These are phyloP conservation scores for Eucalyptus microcorys DNA, from an alignment of 345 rosid genomes.

Conservation along the genomic window DNA sequence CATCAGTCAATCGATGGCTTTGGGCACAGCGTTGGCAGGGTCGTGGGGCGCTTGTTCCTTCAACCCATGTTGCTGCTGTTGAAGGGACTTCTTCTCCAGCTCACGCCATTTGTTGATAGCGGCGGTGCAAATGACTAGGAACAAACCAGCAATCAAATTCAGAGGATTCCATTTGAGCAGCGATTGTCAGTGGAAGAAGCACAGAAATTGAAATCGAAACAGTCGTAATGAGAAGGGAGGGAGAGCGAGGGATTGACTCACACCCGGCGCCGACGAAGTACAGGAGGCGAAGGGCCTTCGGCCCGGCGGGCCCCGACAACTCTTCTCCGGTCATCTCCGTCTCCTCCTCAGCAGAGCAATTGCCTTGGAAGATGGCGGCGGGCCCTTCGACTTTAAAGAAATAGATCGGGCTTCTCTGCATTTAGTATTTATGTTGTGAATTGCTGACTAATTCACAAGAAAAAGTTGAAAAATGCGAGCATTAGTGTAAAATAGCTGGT, in stretches of 20 bases:
- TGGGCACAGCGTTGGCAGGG: conserved; percentile 19
- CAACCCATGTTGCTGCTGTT: conserved; percentile 15
- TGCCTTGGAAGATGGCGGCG: background rate
- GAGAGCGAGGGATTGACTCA: conserved; percentile 6
- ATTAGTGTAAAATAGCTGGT: background rate
- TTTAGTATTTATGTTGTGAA: background rate
- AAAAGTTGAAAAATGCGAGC: background rate
- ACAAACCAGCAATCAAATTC: background rate
- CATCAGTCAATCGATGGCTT: conserved; percentile 16
- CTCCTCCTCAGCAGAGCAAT: background rate
- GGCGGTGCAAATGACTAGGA: conserved; percentile 32
- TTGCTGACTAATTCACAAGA: background rate
- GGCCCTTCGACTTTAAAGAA: background rate
- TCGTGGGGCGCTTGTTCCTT: conserved; percentile 2
- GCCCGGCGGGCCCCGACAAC: conserved; percentile 43
- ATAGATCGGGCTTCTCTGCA: background rate
- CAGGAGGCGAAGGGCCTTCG: conserved; percentile 44
- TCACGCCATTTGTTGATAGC: conserved; percentile 75
- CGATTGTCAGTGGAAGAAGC: background rate
- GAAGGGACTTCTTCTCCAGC: conserved; percentile 36
- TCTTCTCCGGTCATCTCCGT: conserved; percentile 29
- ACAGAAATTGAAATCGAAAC: background rate
- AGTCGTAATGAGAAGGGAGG: background rate
- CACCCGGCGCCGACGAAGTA: conserved; percentile 74
- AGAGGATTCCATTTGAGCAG: background rate